Evolutionary conservation across 2,329 filamentous ascomycete genomes (phyloP).

Genomic region (Capronia coronata): DNA sequence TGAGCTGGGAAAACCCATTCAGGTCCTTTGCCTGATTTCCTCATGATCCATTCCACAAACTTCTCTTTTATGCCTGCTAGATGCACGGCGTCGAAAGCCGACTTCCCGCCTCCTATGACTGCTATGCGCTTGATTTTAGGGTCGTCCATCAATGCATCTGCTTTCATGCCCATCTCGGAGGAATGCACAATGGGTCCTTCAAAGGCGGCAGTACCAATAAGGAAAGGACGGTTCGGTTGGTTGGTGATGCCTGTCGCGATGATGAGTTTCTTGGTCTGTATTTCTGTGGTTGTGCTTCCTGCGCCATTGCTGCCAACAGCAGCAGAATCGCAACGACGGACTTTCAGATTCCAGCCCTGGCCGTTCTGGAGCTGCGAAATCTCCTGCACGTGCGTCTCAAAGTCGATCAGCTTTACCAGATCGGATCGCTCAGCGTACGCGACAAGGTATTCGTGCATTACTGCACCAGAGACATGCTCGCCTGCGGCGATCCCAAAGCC

Average conservation of each 20-base stretch:
- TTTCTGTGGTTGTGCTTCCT: too few species aligned
- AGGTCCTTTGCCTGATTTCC: slow-evolving; percentile 38
- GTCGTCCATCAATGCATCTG: slow-evolving; percentile 37
- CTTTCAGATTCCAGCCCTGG: slow-evolving; percentile 40
- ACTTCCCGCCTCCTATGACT: slow-evolving; percentile 59
- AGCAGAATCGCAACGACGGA: slow-evolving; percentile 12
- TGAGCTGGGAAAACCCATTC: slow-evolving; percentile 32
- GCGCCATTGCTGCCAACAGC: neutral
- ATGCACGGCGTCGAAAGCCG: slow-evolving; percentile 60
- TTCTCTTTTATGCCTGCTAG: slow-evolving; percentile 52
- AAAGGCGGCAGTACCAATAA: slow-evolving; percentile 45
- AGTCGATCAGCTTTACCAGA: slow-evolving; percentile 44
- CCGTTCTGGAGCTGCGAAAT: slow-evolving; percentile 41
- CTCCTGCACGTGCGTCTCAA: slow-evolving; percentile 47
- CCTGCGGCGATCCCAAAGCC: slow-evolving; percentile 47
- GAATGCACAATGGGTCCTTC: slow-evolving; percentile 46
- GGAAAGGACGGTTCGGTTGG: slow-evolving; percentile 43
- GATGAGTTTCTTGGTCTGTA: slow-evolving; percentile 43
- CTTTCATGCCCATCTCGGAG: slow-evolving; percentile 42
- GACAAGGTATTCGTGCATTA: slow-evolving; percentile 52
- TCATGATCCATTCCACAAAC: slow-evolving; percentile 41
- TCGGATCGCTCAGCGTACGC: slow-evolving; percentile 51
- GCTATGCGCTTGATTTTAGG: slow-evolving; percentile 42
- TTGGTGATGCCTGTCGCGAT: slow-evolving; percentile 53
- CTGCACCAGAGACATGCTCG: slow-evolving; percentile 54